A percentile compares a stretch with the other conserved stretches of the same genome.
Conservation (phyloP, 352 stramenopile species). For the Peronospora belbahrii region DNA sequence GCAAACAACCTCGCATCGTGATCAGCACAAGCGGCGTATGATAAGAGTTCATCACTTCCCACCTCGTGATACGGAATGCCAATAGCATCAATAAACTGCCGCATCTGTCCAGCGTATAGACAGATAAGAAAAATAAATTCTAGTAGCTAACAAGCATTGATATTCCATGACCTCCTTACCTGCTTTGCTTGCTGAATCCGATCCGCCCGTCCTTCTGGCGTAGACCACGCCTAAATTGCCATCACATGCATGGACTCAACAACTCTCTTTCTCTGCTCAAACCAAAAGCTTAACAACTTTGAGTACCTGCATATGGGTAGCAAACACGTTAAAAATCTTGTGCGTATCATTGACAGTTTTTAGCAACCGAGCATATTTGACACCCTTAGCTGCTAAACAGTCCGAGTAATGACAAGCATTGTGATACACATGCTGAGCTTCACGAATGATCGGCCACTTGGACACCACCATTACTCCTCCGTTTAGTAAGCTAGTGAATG, state of each 20-base stretch:
- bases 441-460: slow-evolving; percentile 69
- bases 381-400: slow-evolving; percentile 73
- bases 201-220: slow-evolving; percentile 44
- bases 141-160: no score
- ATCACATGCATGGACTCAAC: no score
- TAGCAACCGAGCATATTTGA: slow-evolving; percentile 72
- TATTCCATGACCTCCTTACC: no score
- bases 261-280: no score
- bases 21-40: no score
- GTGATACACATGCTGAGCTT: slow-evolving; percentile 75
- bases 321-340: slow-evolving; percentile 83
- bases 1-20: no score
- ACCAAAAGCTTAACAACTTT: no score
- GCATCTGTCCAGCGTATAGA: slow-evolving; percentile 43
- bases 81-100: slow-evolving; percentile 51
- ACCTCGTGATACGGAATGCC: slow-evolving; percentile 64
- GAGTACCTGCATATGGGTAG: slow-evolving; percentile 73
- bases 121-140: no score
- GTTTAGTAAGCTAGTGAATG: slow-evolving; percentile 77
- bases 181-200: slow-evolving; percentile 63
- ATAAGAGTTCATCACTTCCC: no score
- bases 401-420: slow-evolving; percentile 75
- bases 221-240: slow-evolving; percentile 80
- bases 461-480: slow-evolving; percentile 76
- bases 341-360: slow-evolving; percentile 40